Evolutionary conservation across 805 yeast genomes (phyloP).

Genomic region (Kazachstania kunashirensis): DNA sequence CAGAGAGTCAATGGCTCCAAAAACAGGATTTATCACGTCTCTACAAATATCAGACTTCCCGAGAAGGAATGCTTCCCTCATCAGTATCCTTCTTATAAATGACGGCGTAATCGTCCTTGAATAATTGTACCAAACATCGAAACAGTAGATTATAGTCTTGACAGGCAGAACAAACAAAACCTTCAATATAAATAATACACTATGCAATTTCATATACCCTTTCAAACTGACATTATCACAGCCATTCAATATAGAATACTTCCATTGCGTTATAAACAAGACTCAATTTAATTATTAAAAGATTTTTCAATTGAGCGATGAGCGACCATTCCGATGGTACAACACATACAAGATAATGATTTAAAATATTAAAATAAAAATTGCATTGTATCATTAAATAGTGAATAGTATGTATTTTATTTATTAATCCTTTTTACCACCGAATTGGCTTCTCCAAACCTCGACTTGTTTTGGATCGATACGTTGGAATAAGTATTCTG

Average conservation of each 20-base stretch:
- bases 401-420: too few species aligned
- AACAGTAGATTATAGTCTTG: neutral
- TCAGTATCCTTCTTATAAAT: conserved; percentile 6
- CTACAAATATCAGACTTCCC: conserved; percentile 7
- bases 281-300: too few species aligned
- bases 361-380: too few species aligned
- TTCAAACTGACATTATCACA: too few species aligned
- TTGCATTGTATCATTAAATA: too few species aligned
- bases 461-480: conserved; percentile 83
- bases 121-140: neutral
- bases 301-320: too few species aligned
- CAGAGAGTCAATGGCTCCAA: conserved; percentile 2
- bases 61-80: conserved; percentile 12
- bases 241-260: too few species aligned
- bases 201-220: conserved; percentile 2
- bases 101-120: conserved; percentile 1
- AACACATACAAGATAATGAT: too few species aligned
- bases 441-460: conserved; percentile 76
- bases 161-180: conserved; percentile 6
- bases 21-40: conserved; percentile 13
- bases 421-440: conserved; percentile 45
- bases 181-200: conserved; percentile 6
- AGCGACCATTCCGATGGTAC: too few species aligned
- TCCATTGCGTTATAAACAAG: too few species aligned
- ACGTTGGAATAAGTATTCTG: conserved; percentile 82